phyloP scores from a whole-genome alignment of 495 filamentous ascomycete species.

The Aspergillus cristatus region DNA sequence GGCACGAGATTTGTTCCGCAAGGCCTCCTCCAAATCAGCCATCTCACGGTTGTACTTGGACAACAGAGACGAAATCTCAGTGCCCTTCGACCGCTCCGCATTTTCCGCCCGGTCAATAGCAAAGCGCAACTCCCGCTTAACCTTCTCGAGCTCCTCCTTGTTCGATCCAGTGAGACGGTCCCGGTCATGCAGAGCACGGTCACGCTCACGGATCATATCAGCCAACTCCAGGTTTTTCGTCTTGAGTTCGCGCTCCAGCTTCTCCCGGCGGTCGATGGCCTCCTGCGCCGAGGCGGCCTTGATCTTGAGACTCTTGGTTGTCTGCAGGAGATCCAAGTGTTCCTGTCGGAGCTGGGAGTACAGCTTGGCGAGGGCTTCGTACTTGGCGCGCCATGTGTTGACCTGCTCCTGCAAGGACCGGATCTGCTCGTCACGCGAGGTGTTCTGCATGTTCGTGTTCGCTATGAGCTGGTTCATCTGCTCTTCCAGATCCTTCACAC shows the following conservation, averaged over 20 bases:
- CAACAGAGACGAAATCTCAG: slow-evolving; percentile 87
- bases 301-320: slow-evolving; percentile 89
- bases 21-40: slow-evolving; percentile 86
- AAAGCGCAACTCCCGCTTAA: slow-evolving; percentile 92
- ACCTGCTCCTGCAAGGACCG: slow-evolving; percentile 85
- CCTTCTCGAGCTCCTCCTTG: slow-evolving; percentile 89
- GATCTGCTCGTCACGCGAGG: slow-evolving; percentile 92
- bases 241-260: slow-evolving; percentile 93
- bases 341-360: slow-evolving; percentile 94
- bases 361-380: slow-evolving; percentile 90
- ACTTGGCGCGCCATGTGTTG: slow-evolving; percentile 94
- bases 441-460: slow-evolving; percentile 75
- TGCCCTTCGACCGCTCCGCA: slow-evolving; percentile 82
- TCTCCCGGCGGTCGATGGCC: slow-evolving; percentile 89
- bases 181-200: slow-evolving; percentile 87
- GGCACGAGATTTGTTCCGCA: slow-evolving; percentile 78
- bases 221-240: slow-evolving; percentile 97
- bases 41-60: slow-evolving; percentile 95
- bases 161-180: slow-evolving; percentile 77
- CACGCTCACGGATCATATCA: slow-evolving; percentile 96
- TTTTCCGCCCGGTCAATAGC: slow-evolving; percentile 90
- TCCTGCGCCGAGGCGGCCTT: slow-evolving; percentile 96
- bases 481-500: slow-evolving; percentile 84
- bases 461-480: slow-evolving; percentile 74
- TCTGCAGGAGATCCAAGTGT: slow-evolving; percentile 88